Conservation (phyloP, 1,284 basidiomycete genomes). For the Kalmanozyma brasiliensis region DNA sequence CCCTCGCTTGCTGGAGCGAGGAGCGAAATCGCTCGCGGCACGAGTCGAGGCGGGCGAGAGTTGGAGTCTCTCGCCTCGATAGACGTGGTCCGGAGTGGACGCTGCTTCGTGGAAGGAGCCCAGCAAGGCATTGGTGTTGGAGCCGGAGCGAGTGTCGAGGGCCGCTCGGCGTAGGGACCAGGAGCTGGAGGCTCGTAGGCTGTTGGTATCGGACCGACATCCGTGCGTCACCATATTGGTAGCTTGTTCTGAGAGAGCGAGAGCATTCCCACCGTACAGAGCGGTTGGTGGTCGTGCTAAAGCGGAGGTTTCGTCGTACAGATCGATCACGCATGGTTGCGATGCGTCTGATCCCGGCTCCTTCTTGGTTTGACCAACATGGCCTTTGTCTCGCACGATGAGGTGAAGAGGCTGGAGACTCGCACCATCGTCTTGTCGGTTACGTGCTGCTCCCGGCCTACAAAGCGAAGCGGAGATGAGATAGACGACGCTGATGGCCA, state of each 20-base stretch:
- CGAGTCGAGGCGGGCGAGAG: neutral
- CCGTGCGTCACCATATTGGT: no score
- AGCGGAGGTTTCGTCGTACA: no score
- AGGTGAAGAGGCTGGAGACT: neutral
- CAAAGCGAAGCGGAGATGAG: conserved; percentile 7
- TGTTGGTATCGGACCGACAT: no score
- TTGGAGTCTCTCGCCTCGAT: conserved; percentile 4
- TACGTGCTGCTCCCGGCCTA: no score
- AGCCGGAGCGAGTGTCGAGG: neutral
- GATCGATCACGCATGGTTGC: neutral
- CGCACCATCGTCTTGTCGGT: conserved; percentile 4
- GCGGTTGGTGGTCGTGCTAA: no score
- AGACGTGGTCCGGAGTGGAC: conserved; percentile 7
- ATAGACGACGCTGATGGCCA: conserved; percentile 5
- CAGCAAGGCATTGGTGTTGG: neutral
- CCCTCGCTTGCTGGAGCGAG: neutral
- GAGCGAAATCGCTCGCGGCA: conserved; percentile 12
- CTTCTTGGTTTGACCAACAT: no score
- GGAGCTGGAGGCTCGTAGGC: neutral
- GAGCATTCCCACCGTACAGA: conserved; percentile 9
- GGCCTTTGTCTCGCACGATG: neutral
- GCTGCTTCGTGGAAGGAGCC: conserved; percentile 2
- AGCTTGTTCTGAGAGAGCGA: neutral
- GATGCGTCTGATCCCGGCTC: no score
- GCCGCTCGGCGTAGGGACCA: neutral